Base-by-base conservation (phyloP, 208 protist species). In the Crithidia mellificae region DNA sequence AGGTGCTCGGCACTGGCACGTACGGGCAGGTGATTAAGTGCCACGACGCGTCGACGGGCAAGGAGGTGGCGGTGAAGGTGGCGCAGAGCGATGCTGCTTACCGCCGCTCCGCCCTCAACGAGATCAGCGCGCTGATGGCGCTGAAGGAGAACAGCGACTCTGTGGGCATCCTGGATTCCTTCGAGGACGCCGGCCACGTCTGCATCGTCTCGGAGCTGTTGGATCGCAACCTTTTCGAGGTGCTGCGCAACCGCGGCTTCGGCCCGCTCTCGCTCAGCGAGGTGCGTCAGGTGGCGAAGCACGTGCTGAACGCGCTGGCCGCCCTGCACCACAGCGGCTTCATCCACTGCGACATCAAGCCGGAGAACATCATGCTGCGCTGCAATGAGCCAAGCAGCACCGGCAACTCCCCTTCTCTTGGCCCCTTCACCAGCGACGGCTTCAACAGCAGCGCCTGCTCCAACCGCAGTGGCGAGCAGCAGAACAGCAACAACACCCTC, bases 321-420 rank as follows among this genome's bases (percentile, higher is more conserved):
- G 75, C 74, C 24, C 78, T 96, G n/a, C 90, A 96, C 66, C 53
- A 70, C 19, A 63, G 56, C 14, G 88, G 88, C 3, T 88, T 82
- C 54, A 99, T 99, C 69, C 98, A 99, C 72, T 99, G 96, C 69
- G 98, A 99, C 79, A 90, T 99, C 58, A 99, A 98, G 72, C 94
- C 95, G 20, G 96, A 98, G 71, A 98, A 98, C 80, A 86, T 98
- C 38, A 94, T 98, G 84, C 80, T 98, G 62, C 74, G 62, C 19
- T 59, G 49, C 50, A 63, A 47, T 36, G 49, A 64, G 15, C 34
- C 74, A 0, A 30, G 24, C 36, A 62, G 50, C 56, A 46, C 47
- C 4, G 34, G 56, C 22, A 61, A 54, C 29, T 66, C 64, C 29
- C 70, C 69, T 15, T 30, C 59, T 1, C 55, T 65, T 17, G 63